Percentiles rank a stretch among this genome's conserved stretches.
Evolutionary conservation across 1,284 basidiomycete genomes (phyloP).

Genomic region (Filobasidium uniguttulatum): DNA sequence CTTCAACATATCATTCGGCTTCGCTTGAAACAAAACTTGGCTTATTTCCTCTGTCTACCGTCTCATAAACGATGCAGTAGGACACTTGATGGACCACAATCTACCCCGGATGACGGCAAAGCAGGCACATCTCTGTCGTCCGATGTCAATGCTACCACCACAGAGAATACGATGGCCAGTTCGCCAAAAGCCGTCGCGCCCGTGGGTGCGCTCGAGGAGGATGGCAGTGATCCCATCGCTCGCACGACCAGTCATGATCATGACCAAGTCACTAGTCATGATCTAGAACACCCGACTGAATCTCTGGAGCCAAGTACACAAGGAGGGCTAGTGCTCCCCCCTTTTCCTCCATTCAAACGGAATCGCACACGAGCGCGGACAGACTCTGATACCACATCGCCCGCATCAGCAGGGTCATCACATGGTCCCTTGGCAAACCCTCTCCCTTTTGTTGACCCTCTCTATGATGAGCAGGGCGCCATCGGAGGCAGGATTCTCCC

Average conservation of each 20-base stretch:
- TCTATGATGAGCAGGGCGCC: conserved; percentile 29
- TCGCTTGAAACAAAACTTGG: conserved; percentile 41
- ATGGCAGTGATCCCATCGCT: too few species aligned
- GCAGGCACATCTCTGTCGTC: conserved; percentile 9
- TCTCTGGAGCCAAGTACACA: conserved; percentile 29
- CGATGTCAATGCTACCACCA: conserved; percentile 20
- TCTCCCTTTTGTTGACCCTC: conserved; percentile 25
- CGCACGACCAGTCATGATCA: too few species aligned
- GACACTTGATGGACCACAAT: too few species aligned
- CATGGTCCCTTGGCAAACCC: not conserved
- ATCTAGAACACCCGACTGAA: too few species aligned
- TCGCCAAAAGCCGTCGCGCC: too few species aligned
- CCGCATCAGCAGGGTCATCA: too few species aligned
- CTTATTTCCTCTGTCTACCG: conserved; percentile 13
- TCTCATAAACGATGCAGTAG: conserved; percentile 5
- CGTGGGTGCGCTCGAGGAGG: too few species aligned
- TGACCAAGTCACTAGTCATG: too few species aligned
- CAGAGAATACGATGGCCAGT: too few species aligned
- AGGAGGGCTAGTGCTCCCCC: conserved; percentile 62
- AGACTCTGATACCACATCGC: conserved; percentile 18
- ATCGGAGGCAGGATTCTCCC: conserved; percentile 45
- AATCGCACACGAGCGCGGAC: conserved; percentile 38
- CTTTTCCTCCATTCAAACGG: conserved; percentile 47
- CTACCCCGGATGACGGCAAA: conserved; percentile 9
- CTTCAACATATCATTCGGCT: conserved; percentile 58